Percentiles rank a stretch among this genome's conserved stretches.
These are phyloP conservation scores for Mucor sp. DNA, from an alignment of 371 early-diverging fungal genomes.

Conservation along the genomic window DNA sequence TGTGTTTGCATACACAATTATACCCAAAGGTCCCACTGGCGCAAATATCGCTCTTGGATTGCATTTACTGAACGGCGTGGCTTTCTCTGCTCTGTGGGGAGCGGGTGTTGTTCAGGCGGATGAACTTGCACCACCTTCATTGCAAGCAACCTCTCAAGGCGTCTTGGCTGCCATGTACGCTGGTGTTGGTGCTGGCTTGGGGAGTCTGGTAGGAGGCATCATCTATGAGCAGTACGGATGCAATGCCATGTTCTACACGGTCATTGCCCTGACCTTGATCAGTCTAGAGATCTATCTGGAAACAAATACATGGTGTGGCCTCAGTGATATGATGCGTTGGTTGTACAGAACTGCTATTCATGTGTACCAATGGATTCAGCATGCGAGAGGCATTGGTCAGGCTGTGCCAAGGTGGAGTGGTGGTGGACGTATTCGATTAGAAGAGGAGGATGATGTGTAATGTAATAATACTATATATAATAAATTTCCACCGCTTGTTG, in stretches of 20 bases:
- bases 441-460: slow-evolving; percentile 30
- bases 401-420: slow-evolving; percentile 57
- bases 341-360: slow-evolving; percentile 24
- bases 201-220: slow-evolving; percentile 49
- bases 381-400: slow-evolving; percentile 42
- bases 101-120: slow-evolving; percentile 59
- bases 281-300: slow-evolving; percentile 51
- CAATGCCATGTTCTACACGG: slow-evolving; percentile 50
- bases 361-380: slow-evolving; percentile 37
- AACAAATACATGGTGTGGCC: slow-evolving; percentile 48
- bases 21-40: slow-evolving; percentile 50
- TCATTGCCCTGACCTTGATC: slow-evolving; percentile 36
- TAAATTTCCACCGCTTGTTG: no score
- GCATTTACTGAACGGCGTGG: slow-evolving; percentile 52
- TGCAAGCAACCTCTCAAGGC: slow-evolving; percentile 60
- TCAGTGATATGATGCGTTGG: slow-evolving; percentile 37
- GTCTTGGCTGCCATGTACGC: slow-evolving; percentile 57
- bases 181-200: slow-evolving; percentile 52
- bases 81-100: slow-evolving; percentile 57
- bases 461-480: background rate
- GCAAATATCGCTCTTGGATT: slow-evolving; percentile 48
- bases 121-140: slow-evolving; percentile 50
- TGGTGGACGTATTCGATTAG: slow-evolving; percentile 39
- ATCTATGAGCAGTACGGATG: slow-evolving; percentile 48
- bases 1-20: slow-evolving; percentile 50